These are phyloP conservation scores for Crithidia fasciculata DNA, from an alignment of 208 protist genomes.

Conservation along the genomic window DNA sequence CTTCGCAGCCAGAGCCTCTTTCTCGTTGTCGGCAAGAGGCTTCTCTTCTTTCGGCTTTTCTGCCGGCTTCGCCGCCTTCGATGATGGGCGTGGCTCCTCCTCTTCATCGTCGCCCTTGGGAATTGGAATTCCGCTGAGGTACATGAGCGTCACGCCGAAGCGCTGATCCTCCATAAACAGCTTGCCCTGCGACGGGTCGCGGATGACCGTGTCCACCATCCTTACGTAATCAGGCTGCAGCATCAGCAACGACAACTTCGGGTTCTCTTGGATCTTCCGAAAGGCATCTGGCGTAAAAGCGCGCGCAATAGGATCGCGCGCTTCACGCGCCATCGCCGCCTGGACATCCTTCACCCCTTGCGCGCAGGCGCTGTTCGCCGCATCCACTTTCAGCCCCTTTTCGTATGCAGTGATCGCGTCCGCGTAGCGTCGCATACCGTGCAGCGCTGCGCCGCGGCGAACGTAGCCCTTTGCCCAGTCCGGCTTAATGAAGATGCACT, in stretches of 20 bases:
- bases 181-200: conserved; percentile 72
- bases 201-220: conserved; percentile 87
- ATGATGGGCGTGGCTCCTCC: conserved; percentile 45
- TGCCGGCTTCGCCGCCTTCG: conserved; percentile 33
- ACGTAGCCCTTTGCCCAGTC: conserved; percentile 95
- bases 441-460: conserved; percentile 89
- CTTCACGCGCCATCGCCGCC: conserved; percentile 50
- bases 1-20: conserved; percentile 83
- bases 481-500: conserved; percentile 88
- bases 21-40: conserved; percentile 57
- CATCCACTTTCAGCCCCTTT: conserved; percentile 83
- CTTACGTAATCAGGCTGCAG: conserved; percentile 93
- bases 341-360: conserved; percentile 74
- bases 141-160: conserved; percentile 84
- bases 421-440: conserved; percentile 78
- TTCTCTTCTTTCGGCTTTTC: conserved; percentile 44
- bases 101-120: conserved; percentile 68
- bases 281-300: conserved; percentile 85
- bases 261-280: conserved; percentile 88
- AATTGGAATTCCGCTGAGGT: conserved; percentile 80
- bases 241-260: conserved; percentile 83
- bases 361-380: conserved; percentile 67
- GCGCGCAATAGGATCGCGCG: conserved; percentile 77
- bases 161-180: conserved; percentile 87
- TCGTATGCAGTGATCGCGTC: conserved; percentile 88